Conservation (phyloP, 768 basidiomycete genomes). For the Naganishia friedmannii region DNA sequence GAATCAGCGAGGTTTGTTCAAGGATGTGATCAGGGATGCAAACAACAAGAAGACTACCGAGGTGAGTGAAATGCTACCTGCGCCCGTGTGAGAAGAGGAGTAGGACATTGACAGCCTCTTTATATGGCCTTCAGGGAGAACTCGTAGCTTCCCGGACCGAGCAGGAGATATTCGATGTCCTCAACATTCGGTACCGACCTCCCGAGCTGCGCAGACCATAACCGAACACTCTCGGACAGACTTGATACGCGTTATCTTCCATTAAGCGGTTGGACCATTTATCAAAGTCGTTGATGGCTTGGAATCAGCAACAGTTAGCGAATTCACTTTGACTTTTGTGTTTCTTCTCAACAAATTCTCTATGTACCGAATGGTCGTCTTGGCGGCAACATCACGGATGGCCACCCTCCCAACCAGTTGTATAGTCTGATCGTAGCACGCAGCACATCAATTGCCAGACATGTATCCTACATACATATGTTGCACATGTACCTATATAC, state of each 20-base stretch:
- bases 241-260: too few relatives aligned
- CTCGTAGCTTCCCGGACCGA: conserved; percentile 79
- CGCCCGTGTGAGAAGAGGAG: neutral
- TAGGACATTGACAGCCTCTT: conserved; percentile 1
- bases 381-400: too few relatives aligned
- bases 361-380: too few relatives aligned
- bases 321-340: too few relatives aligned
- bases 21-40: conserved; percentile 69
- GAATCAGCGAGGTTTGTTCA: conserved; percentile 80
- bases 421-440: neutral
- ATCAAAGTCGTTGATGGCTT: too few relatives aligned
- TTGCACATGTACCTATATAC: neutral
- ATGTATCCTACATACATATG: neutral
- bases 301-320: too few relatives aligned
- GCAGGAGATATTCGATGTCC: conserved; percentile 74
- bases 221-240: neutral
- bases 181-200: conserved; percentile 55
- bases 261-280: too few relatives aligned
- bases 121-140: conserved; percentile 56
- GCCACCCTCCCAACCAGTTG: neutral
- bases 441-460: neutral
- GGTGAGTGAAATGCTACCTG: conserved; percentile 57
- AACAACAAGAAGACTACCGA: conserved; percentile 62
- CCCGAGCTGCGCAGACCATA: conserved; percentile 29
- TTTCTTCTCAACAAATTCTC: too few relatives aligned